Evolutionary conservation across 345 rosid genomes (phyloP).

Genomic region (Camelina neglecta): DNA sequence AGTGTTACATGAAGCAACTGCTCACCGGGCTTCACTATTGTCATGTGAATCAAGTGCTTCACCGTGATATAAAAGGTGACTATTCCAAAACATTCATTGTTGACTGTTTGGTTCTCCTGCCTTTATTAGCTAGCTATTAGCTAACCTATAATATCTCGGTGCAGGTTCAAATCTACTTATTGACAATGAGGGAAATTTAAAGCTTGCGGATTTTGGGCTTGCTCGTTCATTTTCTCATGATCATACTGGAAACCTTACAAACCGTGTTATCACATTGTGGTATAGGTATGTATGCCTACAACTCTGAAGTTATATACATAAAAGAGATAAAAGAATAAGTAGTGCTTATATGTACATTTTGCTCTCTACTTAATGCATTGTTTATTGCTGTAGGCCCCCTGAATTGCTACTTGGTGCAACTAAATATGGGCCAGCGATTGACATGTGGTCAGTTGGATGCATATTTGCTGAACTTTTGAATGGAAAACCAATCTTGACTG

Average conservation of each 20-base stretch:
- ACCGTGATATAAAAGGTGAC: constrained; percentile 95
- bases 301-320: not conserved
- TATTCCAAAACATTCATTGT: not conserved
- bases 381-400: constrained; percentile 69
- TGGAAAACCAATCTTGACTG: constrained; percentile 92
- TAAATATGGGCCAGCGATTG: constrained; percentile 94
- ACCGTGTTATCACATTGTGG: constrained; percentile 97
- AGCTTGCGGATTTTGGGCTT: constrained; percentile 98
- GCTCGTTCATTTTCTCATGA: constrained; percentile 86
- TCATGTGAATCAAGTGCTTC: constrained; percentile 95
- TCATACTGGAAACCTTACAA: constrained; percentile 81
- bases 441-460: constrained; percentile 98
- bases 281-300: constrained; percentile 66
- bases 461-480: constrained; percentile 93
- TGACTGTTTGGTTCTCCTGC: not conserved
- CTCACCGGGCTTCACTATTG: constrained; percentile 97
- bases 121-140: constrained; percentile 9
- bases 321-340: not conserved
- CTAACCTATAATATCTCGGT: constrained; percentile 19
- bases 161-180: constrained; percentile 97
- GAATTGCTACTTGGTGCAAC: constrained; percentile 96
- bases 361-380: constrained; percentile 2
- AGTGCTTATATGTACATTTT: not conserved
- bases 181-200: constrained; percentile 93
- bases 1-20: constrained; percentile 99